These are phyloP conservation scores for Nosema granulosis DNA, from an alignment of 371 early-diverging fungal genomes.

Conservation along the genomic window DNA sequence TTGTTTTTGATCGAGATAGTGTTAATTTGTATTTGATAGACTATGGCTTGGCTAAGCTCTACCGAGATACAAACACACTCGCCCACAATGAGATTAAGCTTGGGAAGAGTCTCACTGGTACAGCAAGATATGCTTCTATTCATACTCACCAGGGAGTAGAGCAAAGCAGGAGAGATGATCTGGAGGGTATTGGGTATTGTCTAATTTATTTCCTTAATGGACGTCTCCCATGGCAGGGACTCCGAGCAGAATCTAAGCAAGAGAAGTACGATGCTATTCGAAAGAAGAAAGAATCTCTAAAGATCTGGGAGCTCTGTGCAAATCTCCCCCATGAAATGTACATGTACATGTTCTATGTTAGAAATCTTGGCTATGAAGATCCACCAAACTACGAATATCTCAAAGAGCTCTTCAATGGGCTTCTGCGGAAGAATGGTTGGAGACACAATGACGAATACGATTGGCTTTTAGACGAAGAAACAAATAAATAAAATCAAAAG, in stretches of 20 bases:
- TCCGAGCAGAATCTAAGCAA: conserved; percentile 90
- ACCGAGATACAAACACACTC: conserved; percentile 86
- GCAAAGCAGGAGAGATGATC: conserved; percentile 96
- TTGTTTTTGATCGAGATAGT: conserved; percentile 86
- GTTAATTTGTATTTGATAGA: conserved; percentile 96
- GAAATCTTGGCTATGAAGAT: conserved; percentile 90
- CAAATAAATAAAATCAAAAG: no score
- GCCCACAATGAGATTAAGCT: conserved; percentile 91
- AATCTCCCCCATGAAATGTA: conserved; percentile 88
- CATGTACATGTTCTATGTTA: conserved; percentile 88
- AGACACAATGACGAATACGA: no score
- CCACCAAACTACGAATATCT: conserved; percentile 95
- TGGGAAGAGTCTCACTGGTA: conserved; percentile 95
- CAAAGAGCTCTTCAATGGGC: conserved; percentile 83
- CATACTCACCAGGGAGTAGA: conserved; percentile 95
- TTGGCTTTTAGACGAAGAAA: no score
- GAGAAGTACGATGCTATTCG: conserved; percentile 97
- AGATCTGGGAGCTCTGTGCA: conserved; percentile 83
- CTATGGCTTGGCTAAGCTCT: conserved; percentile 96
- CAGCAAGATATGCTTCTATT: conserved; percentile 94
- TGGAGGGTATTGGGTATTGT: conserved; percentile 94
- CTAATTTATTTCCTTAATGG: conserved; percentile 97
- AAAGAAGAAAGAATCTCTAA: conserved; percentile 96
- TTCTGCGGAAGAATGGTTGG: conserved; percentile 78
- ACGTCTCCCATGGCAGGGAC: conserved; percentile 96